Conservation (phyloP, 495 filamentous ascomycete species). For the Daldinia bambusicola region DNA sequence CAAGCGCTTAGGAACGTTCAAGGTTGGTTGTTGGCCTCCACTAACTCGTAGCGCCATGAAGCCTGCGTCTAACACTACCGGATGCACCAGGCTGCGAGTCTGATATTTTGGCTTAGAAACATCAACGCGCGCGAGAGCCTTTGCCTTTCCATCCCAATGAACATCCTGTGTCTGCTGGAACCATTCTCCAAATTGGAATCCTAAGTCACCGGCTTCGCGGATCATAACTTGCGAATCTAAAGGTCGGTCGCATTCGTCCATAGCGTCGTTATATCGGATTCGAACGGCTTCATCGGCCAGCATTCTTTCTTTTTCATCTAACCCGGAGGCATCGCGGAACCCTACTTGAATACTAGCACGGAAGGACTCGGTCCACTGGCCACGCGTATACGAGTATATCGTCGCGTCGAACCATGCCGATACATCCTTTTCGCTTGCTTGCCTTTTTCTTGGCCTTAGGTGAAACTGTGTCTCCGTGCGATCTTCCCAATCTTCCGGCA, state of each 20-base stretch:
- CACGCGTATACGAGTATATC: conserved; percentile 32
- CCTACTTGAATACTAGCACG: conserved; percentile 37
- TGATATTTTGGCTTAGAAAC: conserved; percentile 13
- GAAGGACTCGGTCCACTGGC: conserved; percentile 43
- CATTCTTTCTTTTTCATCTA: conserved; percentile 31
- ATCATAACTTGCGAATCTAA: conserved; percentile 24
- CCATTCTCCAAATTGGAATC: conserved; percentile 35
- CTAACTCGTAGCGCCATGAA: conserved; percentile 46
- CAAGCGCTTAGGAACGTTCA: conserved; percentile 28
- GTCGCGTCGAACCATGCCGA: conserved; percentile 29
- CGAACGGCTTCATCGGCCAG: conserved; percentile 10
- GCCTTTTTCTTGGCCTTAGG: conserved; percentile 28
- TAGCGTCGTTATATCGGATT: conserved; percentile 7
- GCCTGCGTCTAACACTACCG: conserved; percentile 49
- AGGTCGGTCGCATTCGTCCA: conserved; percentile 13
- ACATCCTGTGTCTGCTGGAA: conserved; percentile 40
- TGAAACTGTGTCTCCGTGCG: conserved; percentile 38
- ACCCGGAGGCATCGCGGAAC: conserved; percentile 39
- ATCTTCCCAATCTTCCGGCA: conserved; percentile 38
- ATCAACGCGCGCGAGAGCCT: conserved; percentile 29
- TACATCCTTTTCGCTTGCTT: conserved; percentile 22
- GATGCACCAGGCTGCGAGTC: conserved; percentile 48
- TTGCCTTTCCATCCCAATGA: conserved; percentile 27
- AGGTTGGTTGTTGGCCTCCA: conserved; percentile 17
- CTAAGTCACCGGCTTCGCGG: conserved; percentile 15